phyloP scores from a whole-genome alignment of 2,329 filamentous ascomycete species.

The Lasiodiplodia hormozganensis region DNA sequence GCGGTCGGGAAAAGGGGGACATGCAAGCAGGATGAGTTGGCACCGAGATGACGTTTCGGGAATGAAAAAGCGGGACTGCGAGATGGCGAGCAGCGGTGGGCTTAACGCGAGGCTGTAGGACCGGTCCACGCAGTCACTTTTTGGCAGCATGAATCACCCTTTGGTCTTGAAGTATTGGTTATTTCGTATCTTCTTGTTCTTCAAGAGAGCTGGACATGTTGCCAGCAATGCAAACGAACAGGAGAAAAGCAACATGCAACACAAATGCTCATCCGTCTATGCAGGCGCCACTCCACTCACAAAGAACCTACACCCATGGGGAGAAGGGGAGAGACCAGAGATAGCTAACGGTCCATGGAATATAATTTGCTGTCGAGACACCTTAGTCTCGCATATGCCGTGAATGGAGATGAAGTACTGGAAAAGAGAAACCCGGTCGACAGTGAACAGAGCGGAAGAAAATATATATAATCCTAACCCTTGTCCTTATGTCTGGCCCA shows the following conservation, averaged over 20 bases:
- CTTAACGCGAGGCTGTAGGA: background rate
- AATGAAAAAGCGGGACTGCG: slow-evolving; percentile 10
- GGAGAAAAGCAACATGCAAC: slow-evolving; percentile 11
- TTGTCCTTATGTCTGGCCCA: slow-evolving; percentile 56
- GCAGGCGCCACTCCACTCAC: slow-evolving; percentile 21
- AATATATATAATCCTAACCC: slow-evolving; percentile 12
- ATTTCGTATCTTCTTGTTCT: slow-evolving; percentile 8
- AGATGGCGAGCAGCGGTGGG: background rate
- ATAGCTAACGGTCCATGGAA: background rate
- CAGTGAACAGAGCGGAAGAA: background rate
- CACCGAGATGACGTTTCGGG: background rate
- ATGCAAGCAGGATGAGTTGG: background rate
- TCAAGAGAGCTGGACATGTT: background rate
- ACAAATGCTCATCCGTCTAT: slow-evolving; percentile 20
- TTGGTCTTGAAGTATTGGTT: background rate
- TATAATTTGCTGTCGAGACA: slow-evolving; percentile 8
- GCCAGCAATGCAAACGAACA: background rate
- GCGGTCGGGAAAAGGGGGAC: background rate
- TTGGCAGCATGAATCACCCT: background rate
- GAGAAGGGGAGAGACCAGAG: background rate
- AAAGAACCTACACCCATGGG: slow-evolving; percentile 7
- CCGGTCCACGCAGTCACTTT: background rate
- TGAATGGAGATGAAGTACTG: background rate
- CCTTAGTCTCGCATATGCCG: slow-evolving; percentile 1
- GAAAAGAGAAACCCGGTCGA: background rate